Percentiles rank a stretch among this genome's conserved stretches.
Evolutionary conservation across 306 rosid genomes (phyloP).

Genomic region (Trichosanthes truncata): DNA sequence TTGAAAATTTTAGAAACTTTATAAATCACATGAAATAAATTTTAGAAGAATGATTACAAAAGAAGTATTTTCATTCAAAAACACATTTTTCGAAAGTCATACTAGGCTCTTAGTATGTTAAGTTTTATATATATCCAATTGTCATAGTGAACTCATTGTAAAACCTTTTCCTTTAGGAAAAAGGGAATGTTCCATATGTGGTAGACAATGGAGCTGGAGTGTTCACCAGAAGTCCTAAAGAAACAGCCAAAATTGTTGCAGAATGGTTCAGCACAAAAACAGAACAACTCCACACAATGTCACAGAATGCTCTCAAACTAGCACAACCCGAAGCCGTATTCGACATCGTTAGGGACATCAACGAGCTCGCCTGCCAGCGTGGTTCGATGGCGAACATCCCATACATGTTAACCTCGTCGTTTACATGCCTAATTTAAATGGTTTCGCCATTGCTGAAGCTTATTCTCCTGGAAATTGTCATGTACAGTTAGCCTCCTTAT

Average conservation of each 20-base stretch:
- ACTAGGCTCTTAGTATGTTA: too few relatives aligned
- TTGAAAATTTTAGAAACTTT: too few relatives aligned
- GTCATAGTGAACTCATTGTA: background rate
- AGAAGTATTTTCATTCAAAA: too few relatives aligned
- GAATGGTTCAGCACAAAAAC: conserved; percentile 85
- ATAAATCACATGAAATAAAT: too few relatives aligned
- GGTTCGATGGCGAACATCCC: conserved; percentile 60
- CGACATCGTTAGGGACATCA: conserved; percentile 78
- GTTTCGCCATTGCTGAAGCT: background rate
- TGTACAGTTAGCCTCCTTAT: conserved; percentile 34
- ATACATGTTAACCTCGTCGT: conserved; percentile 70
- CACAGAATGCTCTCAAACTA: conserved; percentile 71
- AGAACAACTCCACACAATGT: conserved; percentile 56
- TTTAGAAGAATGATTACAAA: too few relatives aligned
- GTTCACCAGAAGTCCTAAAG: conserved; percentile 81
- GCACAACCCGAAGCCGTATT: conserved; percentile 97
- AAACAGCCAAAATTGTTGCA: conserved; percentile 63
- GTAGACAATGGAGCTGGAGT: conserved; percentile 95
- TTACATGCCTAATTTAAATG: conserved; percentile 50
- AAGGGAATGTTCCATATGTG: conserved; percentile 93
- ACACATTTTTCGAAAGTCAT: too few relatives aligned
- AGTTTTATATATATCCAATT: too few relatives aligned
- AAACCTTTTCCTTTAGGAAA: conserved; percentile 40
- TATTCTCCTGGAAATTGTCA: conserved; percentile 18
- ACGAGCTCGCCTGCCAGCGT: conserved; percentile 65